phyloP scores from a whole-genome alignment of 139 green algal genomes.

The Micromonas commoda region DNA sequence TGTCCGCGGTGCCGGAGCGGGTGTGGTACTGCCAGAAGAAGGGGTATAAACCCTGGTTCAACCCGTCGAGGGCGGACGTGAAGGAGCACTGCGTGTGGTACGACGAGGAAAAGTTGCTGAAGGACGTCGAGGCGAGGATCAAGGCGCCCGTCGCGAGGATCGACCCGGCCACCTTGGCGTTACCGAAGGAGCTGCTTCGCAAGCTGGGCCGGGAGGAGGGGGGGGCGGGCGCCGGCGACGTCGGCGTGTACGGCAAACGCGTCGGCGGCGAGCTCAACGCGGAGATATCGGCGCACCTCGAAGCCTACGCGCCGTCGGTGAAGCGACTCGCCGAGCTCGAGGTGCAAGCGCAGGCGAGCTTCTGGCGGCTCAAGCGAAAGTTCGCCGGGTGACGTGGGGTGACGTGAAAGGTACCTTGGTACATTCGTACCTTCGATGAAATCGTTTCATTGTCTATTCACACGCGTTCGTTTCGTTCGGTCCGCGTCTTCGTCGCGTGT shows the following conservation, averaged over 20 bases:
- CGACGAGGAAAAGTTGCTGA: slow-evolving; percentile 54
- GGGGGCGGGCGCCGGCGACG: slow-evolving; percentile 28
- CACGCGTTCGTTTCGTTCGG: too few species aligned
- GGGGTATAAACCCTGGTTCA: slow-evolving; percentile 69
- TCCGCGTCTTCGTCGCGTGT: too few species aligned
- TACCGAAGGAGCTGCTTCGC: too few species aligned
- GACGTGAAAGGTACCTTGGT: not conserved
- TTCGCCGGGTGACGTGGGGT: not conserved
- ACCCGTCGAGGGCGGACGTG: slow-evolving; percentile 53
- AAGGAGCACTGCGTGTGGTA: slow-evolving; percentile 69
- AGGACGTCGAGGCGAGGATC: slow-evolving; percentile 58
- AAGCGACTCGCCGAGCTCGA: slow-evolving; percentile 55
- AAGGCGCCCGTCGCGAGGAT: slow-evolving; percentile 19
- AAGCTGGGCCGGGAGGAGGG: slow-evolving; percentile 31
- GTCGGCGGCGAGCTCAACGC: not conserved
- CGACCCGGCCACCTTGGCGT: not conserved
- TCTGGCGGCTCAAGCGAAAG: slow-evolving; percentile 50
- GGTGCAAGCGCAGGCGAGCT: slow-evolving; percentile 53
- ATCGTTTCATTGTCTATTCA: too few species aligned
- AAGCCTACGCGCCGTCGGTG: slow-evolving; percentile 50
- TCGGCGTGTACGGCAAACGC: slow-evolving; percentile 18
- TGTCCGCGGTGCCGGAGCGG: slow-evolving; percentile 40
- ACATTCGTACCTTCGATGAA: not conserved
- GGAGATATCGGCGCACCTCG: slow-evolving; percentile 37
- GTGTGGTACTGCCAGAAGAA: slow-evolving; percentile 63